Percentiles rank a stretch among this genome's conserved stretches.
Evolutionary conservation across 441 rosid species (phyloP).

Genomic region (Pelargonium citronellum): DNA sequence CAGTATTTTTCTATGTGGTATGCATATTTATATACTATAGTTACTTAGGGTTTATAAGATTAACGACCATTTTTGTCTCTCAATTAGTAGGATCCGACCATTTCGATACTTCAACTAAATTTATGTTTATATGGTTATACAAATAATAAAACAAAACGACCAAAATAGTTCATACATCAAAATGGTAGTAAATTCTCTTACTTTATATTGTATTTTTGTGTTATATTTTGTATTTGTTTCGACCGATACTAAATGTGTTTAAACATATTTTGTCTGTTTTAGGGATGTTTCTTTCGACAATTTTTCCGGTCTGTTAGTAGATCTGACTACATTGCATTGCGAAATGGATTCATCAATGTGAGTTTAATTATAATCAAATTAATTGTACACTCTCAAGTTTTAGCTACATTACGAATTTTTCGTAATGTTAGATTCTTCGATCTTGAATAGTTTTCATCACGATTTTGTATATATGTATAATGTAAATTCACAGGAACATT

Average conservation of each 20-base stretch:
- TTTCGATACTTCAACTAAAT: too few relatives aligned
- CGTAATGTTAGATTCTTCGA: too few relatives aligned
- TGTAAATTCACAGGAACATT: neutral
- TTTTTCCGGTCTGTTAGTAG: neutral
- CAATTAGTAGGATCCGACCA: too few relatives aligned
- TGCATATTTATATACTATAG: neutral
- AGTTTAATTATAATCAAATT: neutral
- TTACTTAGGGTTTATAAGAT: too few relatives aligned
- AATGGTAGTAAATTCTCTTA: too few relatives aligned
- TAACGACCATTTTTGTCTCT: too few relatives aligned
- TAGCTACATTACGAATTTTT: too few relatives aligned
- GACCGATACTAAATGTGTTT: neutral
- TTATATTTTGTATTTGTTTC: neutral
- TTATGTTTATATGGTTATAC: too few relatives aligned
- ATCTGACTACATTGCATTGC: slow-evolving; percentile 1
- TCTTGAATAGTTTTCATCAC: too few relatives aligned
- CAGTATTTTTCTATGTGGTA: neutral
- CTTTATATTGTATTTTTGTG: neutral
- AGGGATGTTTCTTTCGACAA: slow-evolving; percentile 2
- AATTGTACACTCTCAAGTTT: too few relatives aligned
- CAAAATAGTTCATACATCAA: too few relatives aligned
- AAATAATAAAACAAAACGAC: too few relatives aligned
- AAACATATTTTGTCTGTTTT: neutral
- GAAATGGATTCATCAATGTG: slow-evolving; percentile 4
- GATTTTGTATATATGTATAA: neutral